Conservation (phyloP, 208 protist species). For the Porcisia hertigi region DNA sequence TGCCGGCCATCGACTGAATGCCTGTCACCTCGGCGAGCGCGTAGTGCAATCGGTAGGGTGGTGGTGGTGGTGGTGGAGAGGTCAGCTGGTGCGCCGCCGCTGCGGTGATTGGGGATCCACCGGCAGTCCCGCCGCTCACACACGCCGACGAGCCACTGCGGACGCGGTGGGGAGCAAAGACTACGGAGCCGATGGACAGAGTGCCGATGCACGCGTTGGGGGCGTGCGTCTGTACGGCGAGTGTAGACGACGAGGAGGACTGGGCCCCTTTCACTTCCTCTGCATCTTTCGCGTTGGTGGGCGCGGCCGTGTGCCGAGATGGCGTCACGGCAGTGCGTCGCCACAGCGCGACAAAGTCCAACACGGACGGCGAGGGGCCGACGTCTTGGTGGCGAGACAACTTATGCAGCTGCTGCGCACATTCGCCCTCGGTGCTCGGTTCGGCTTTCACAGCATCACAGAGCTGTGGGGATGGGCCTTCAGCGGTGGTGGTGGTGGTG, state of each 20-base stretch:
- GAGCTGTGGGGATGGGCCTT: neutral
- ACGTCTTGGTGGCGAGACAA: conserved; percentile 5
- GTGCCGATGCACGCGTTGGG: conserved; percentile 9
- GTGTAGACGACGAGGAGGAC: neutral
- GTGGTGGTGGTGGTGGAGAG: neutral
- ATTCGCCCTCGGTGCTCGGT: neutral
- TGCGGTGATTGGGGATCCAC: neutral
- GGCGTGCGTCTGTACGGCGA: neutral
- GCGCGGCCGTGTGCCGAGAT: neutral
- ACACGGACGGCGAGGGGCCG: conserved; percentile 1
- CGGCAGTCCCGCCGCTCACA: neutral
- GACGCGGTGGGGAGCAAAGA: conserved; percentile 29
- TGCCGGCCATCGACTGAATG: conserved; percentile 57
- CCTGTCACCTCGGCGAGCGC: conserved; percentile 69
- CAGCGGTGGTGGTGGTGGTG: neutral
- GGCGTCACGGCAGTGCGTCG: neutral
- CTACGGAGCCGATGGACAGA: conserved; percentile 28
- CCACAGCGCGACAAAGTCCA: conserved; percentile 25
- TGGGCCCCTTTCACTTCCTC: neutral
- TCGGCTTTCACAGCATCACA: conserved; percentile 10
- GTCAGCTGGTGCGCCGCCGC: neutral
- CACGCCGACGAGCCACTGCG: conserved; percentile 1
- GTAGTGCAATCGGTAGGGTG: conserved; percentile 31
- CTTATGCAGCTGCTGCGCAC: neutral
- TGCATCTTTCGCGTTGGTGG: neutral